Conservation (phyloP, 441 rosid species). For the Capsella rubella region DNA sequence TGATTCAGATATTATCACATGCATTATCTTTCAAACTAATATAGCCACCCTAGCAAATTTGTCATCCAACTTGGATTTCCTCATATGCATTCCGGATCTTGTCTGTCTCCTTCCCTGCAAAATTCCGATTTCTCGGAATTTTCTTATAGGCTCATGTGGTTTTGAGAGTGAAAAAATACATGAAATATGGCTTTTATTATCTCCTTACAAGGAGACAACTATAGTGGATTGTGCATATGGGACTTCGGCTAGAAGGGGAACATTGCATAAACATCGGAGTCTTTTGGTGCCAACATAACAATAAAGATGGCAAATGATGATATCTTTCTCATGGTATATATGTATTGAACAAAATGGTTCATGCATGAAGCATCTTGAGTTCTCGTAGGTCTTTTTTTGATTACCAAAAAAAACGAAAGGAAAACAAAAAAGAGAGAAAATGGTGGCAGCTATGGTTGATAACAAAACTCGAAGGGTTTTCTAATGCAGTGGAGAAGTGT, state of each 20-base stretch:
- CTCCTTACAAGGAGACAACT: background rate
- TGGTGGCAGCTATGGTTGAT: no score
- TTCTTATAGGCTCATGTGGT: background rate
- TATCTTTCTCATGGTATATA: background rate
- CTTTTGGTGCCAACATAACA: background rate
- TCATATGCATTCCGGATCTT: background rate
- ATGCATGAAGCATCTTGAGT: slow-evolving; percentile 8
- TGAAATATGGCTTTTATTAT: slow-evolving; percentile 1
- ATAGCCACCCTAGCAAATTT: background rate
- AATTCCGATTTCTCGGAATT: background rate
- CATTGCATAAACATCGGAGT: background rate
- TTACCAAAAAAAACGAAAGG: background rate
- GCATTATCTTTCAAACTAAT: background rate
- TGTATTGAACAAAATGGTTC: background rate
- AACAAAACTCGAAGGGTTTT: no score
- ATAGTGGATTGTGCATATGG: background rate
- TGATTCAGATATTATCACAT: background rate
- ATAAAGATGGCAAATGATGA: background rate
- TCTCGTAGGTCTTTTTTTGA: background rate
- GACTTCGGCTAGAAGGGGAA: background rate
- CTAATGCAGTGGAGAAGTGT: background rate
- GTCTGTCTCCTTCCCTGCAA: background rate
- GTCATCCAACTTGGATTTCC: background rate
- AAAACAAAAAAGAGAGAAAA: background rate
- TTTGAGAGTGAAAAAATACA: background rate